Evolutionary conservation across 2,329 filamentous ascomycete species (phyloP), one percentile per base, ranked within the genome.

Genomic region (Fusarium aywerte): DNA sequence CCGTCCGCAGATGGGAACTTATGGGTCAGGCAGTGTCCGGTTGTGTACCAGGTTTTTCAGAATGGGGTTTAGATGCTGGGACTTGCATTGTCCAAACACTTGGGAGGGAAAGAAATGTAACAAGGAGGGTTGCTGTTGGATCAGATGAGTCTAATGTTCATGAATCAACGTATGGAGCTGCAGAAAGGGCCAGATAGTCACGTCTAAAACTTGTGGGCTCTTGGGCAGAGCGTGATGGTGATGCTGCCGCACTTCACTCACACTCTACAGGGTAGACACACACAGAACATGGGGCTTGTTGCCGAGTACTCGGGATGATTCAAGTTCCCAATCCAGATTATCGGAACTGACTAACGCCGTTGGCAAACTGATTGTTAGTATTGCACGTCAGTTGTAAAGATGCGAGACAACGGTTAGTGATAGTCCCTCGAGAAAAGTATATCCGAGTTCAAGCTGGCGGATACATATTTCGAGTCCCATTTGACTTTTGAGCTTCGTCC

Each of bases 321-420:
- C n/a, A n/a, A n/a, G n/a, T n/a, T n/a, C n/a, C n/a, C 20, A 51
- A 32, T 36, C 57, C 63, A 57, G 47, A 62, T 67, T 48, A 23
- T 29, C 57, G 38, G 47, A 63, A 66, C 31, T 39, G 51, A 52
- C 52, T n/a, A 53, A 29, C 50, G 13, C 27, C 48, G 44, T 18
- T 21, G 12, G 33, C 33, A 4, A 36, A 16, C 29, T 50, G 49
- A 20, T 21, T 33, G 45, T 27, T 36, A 25, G 16, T 31, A 48
- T 25, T n/a, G 13, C 9, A 48, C 21, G 36, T 39, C 36, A 39
- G 12, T 20, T 39, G 36, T 13, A 21, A 9, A 20, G 36, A 39
- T 39, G 18, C 18, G 36, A 39, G 36, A 39, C 36, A 39, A 12
- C 36, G 36, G 7, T 39, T 39, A 39, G 36, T 39, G 12, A 20